These are phyloP conservation scores for Rosa multiflora DNA, from an alignment of 306 rosid species.

Conservation along the genomic window DNA sequence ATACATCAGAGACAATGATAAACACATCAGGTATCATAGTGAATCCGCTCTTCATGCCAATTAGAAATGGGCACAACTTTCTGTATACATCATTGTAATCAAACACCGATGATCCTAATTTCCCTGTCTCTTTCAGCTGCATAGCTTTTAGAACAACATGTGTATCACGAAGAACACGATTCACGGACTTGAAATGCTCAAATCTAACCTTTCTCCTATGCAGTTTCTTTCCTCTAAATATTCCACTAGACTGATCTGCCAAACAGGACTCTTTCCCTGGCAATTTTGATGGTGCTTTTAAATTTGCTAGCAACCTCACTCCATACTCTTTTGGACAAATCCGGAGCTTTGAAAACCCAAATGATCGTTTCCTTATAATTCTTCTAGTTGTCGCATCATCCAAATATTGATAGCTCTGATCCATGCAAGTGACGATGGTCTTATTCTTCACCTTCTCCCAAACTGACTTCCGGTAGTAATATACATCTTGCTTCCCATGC, in stretches of 20 bases:
- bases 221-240: conserved; percentile 13
- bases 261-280: conserved; percentile 26
- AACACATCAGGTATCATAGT: conserved; percentile 42
- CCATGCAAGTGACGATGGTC: conserved; percentile 46
- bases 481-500: conserved; percentile 64
- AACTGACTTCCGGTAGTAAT: conserved; percentile 64
- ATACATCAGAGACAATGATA: conserved; percentile 77
- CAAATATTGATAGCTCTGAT: conserved; percentile 47
- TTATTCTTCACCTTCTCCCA: conserved; percentile 69
- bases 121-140: conserved; percentile 56
- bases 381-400: conserved; percentile 51
- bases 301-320: conserved; percentile 84
- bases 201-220: conserved; percentile 19
- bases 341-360: conserved; percentile 94
- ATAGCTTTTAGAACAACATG: conserved; percentile 66
- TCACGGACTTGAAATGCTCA: conserved; percentile 59
- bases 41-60: conserved; percentile 42
- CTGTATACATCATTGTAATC: conserved; percentile 79
- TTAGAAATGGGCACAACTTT: conserved; percentile 60
- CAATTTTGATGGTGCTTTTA: conserved; percentile 64
- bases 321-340: conserved; percentile 79
- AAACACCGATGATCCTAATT: conserved; percentile 87
- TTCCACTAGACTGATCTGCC: conserved; percentile 33
- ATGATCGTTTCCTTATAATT: conserved; percentile 59
- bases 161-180: conserved; percentile 62